phyloP scores from a whole-genome alignment of 306 rosid species.

The Calophaca sinica region DNA sequence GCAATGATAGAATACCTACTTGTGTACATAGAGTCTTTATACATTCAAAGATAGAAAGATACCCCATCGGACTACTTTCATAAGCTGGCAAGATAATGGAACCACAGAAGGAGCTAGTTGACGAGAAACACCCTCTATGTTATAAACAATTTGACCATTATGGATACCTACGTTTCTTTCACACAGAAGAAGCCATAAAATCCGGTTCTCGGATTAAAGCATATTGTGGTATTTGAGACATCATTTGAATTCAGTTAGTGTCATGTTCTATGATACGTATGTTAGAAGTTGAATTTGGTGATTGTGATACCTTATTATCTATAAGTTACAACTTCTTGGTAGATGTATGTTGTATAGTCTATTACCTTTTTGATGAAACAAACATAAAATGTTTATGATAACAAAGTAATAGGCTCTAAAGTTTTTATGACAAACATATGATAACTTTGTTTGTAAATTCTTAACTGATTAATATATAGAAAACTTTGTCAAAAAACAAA shows the following conservation, averaged over 20 bases:
- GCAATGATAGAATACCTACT: slow-evolving; percentile 44
- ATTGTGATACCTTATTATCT: no score
- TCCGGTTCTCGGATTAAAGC: slow-evolving; percentile 27
- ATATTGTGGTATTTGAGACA: slow-evolving; percentile 43
- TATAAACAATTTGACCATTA: slow-evolving; percentile 51
- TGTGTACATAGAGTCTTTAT: slow-evolving; percentile 39
- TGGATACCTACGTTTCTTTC: slow-evolving; percentile 46
- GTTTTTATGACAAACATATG: no score
- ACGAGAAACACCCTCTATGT: slow-evolving; percentile 43
- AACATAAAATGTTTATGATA: no score
- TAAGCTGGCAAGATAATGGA: slow-evolving; percentile 34
- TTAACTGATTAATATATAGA: no score
- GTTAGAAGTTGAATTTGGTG: background rate
- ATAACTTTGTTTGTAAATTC: no score
- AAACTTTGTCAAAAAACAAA: no score
- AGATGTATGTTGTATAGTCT: no score
- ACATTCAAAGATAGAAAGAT: slow-evolving; percentile 37
- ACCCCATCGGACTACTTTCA: slow-evolving; percentile 39
- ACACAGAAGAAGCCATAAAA: slow-evolving; percentile 38
- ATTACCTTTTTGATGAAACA: no score
- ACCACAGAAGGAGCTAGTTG: slow-evolving; percentile 39
- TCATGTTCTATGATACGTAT: no score
- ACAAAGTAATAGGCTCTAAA: no score
- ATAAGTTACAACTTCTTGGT: no score
- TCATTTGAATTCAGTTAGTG: background rate